Evolutionary conservation across 2,329 filamentous ascomycete species (phyloP).

Genomic region (Phaeophleospora eucalypticola): DNA sequence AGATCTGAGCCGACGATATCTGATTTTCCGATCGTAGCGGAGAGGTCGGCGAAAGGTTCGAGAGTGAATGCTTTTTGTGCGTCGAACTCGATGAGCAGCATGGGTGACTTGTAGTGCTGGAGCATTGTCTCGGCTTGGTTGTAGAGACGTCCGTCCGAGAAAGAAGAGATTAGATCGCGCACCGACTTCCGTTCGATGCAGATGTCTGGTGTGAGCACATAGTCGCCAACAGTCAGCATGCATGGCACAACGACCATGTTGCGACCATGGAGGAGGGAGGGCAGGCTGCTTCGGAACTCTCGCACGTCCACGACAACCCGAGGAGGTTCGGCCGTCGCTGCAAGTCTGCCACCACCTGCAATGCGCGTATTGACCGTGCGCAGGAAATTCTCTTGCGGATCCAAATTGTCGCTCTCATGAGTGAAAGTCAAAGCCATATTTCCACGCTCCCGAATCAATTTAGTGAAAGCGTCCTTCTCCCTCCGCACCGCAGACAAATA

Average conservation of each 20-base stretch:
- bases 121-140: constrained; percentile 93
- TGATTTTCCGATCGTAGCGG: constrained; percentile 61
- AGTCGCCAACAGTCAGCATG: constrained; percentile 94
- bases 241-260: constrained; percentile 87
- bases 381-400: constrained; percentile 86
- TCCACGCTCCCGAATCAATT: constrained; percentile 87
- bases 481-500: constrained; percentile 86
- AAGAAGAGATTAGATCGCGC: constrained; percentile 83
- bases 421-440: constrained; percentile 85
- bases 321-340: constrained; percentile 80
- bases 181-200: constrained; percentile 94
- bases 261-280: constrained; percentile 83
- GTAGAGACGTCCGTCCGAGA: constrained; percentile 87
- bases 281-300: constrained; percentile 89
- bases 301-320: constrained; percentile 92
- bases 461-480: constrained; percentile 95
- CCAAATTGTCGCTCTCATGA: constrained; percentile 64
- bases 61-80: constrained; percentile 96
- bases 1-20: constrained; percentile 65
- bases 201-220: constrained; percentile 84
- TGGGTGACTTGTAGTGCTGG: constrained; percentile 80
- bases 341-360: constrained; percentile 80
- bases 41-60: constrained; percentile 53
- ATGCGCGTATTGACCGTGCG: constrained; percentile 96
- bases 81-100: constrained; percentile 96